These are phyloP conservation scores for Spizellomyces punctatus DNA, from an alignment of 192 early-diverging fungal genomes.

Conservation along the genomic window DNA sequence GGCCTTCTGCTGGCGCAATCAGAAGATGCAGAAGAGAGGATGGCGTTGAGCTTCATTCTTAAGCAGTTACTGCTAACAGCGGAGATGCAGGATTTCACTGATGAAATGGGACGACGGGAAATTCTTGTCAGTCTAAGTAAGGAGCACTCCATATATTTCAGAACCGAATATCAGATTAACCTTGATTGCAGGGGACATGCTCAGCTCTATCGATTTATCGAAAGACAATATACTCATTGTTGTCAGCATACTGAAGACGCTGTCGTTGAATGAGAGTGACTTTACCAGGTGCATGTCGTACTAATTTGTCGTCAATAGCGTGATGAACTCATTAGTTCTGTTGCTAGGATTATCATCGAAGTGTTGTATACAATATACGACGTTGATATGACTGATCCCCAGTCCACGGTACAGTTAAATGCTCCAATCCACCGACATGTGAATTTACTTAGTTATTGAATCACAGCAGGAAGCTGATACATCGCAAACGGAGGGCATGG, in stretches of 20 bases:
- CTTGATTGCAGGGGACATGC: conserved; percentile 63
- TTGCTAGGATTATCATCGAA: conserved; percentile 28
- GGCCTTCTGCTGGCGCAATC: conserved; percentile 56
- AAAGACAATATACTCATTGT: conserved; percentile 76
- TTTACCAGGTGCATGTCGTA: conserved; percentile 64
- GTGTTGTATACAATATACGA: conserved; percentile 31
- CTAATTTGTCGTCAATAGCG: not conserved
- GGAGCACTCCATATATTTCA: conserved; percentile 3
- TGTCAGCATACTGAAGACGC: conserved; percentile 74
- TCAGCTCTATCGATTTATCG: conserved; percentile 73
- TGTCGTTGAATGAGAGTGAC: conserved; percentile 80
- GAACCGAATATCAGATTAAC: too few relatives aligned
- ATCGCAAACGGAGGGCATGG: not conserved
- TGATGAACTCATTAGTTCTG: not conserved
- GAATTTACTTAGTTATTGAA: too few relatives aligned
- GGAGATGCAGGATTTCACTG: conserved; percentile 77
- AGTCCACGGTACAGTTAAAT: not conserved
- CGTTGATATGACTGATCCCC: conserved; percentile 8
- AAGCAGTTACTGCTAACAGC: conserved; percentile 77
- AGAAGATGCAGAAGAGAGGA: conserved; percentile 48
- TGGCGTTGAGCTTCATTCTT: conserved; percentile 67
- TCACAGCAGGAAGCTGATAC: not conserved
- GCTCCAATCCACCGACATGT: not conserved
- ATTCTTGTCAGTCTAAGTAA: conserved; percentile 78
- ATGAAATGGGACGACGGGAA: conserved; percentile 84